A percentile compares a stretch with the other conserved stretches of the same genome.
These are phyloP conservation scores for Hymenoscyphus repandus DNA, from an alignment of 2,329 filamentous ascomycete species.

Conservation along the genomic window DNA sequence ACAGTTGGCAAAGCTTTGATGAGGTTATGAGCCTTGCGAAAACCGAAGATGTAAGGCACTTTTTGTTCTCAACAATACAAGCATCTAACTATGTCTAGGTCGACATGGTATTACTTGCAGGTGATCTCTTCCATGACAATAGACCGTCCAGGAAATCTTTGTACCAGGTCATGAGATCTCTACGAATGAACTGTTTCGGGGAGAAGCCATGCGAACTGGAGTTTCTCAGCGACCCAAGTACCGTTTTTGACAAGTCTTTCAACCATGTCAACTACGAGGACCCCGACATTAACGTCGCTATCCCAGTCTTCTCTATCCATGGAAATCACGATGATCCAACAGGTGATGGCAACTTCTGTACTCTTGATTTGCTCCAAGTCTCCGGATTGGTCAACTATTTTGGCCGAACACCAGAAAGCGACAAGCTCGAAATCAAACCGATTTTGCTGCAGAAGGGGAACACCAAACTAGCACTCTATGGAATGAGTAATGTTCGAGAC, in stretches of 20 bases:
- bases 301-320: slow-evolving; percentile 97
- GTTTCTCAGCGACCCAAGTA: slow-evolving; percentile 86
- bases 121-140: slow-evolving; percentile 97
- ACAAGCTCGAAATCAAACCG: slow-evolving; percentile 89
- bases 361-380: slow-evolving; percentile 84
- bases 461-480: slow-evolving; percentile 90
- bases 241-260: slow-evolving; percentile 85
- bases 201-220: slow-evolving; percentile 95
- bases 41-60: slow-evolving; percentile 61
- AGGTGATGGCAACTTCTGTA: slow-evolving; percentile 89
- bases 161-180: slow-evolving; percentile 94
- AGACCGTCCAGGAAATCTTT: slow-evolving; percentile 93
- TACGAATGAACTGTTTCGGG: slow-evolving; percentile 89
- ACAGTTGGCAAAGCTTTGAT: slow-evolving; percentile 95
- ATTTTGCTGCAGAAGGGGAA: slow-evolving; percentile 87
- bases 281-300: slow-evolving; percentile 91
- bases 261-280: slow-evolving; percentile 98
- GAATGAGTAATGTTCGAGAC: slow-evolving; percentile 92
- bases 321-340: slow-evolving; percentile 98
- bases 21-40: slow-evolving; percentile 89
- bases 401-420: slow-evolving; percentile 82
- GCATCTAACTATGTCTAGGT: slow-evolving; percentile 43
- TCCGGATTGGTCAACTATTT: slow-evolving; percentile 95
- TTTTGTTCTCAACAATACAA: background rate
- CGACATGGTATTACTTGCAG: slow-evolving; percentile 93